Evolutionary conservation across 352 stramenopile species (phyloP).

Genomic region (Pythium grandisporangium): DNA sequence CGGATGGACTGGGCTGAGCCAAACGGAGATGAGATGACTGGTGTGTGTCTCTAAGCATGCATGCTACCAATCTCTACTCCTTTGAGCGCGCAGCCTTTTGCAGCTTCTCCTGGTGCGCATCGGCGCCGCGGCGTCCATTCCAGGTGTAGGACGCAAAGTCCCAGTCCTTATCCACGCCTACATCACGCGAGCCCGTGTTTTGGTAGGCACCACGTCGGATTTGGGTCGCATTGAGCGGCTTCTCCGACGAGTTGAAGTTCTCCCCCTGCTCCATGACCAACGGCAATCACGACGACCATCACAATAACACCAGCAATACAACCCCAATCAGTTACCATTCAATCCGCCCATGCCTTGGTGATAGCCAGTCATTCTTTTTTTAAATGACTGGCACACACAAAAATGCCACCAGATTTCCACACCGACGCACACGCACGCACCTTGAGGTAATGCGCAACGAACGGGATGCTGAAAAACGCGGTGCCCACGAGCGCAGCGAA

Average conservation of each 20-base stretch:
- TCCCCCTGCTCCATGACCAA: conserved; percentile 15
- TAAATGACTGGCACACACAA: too few relatives aligned
- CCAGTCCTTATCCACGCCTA: conserved; percentile 75
- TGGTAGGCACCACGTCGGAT: conserved; percentile 75
- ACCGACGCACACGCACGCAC: conserved; percentile 12
- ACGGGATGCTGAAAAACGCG: conserved; percentile 72
- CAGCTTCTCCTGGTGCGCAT: conserved; percentile 15
- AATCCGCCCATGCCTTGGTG: too few relatives aligned
- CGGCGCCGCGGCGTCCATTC: conserved; percentile 27
- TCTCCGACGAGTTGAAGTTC: conserved; percentile 49
- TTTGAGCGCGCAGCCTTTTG: conserved; percentile 4
- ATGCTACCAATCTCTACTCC: not conserved
- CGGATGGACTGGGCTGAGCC: too few relatives aligned
- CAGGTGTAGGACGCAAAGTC: conserved; percentile 66
- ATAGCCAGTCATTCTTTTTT: too few relatives aligned
- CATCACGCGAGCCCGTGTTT: conserved; percentile 73
- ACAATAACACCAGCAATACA: not conserved
- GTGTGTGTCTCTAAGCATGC: not conserved
- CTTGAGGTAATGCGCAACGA: conserved; percentile 60
- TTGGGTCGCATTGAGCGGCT: conserved; percentile 56
- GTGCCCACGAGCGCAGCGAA: conserved; percentile 34
- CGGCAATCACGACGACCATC: not conserved
- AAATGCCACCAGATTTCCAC: too few relatives aligned
- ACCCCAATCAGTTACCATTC: too few relatives aligned
- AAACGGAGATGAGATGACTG: too few relatives aligned